phyloP scores from a whole-genome alignment of 495 filamentous ascomycete species.

The Trichoderma asperelloides region DNA sequence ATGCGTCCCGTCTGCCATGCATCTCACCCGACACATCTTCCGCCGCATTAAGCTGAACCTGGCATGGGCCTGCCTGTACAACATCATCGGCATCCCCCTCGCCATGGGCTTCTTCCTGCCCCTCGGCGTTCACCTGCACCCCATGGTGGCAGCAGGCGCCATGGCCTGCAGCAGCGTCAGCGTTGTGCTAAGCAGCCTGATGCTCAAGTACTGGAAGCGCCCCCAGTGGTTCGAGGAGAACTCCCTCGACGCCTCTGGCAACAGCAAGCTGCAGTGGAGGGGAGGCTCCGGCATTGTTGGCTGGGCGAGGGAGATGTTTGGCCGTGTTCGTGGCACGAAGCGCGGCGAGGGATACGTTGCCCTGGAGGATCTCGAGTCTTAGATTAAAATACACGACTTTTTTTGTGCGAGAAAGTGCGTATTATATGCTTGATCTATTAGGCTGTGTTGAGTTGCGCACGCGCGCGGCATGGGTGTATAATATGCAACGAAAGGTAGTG shows the following conservation, averaged over 20 bases:
- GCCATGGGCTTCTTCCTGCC: constrained; percentile 95
- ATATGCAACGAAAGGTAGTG: too few relatives aligned
- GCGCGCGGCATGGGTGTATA: too few relatives aligned
- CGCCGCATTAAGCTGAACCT: constrained; percentile 89
- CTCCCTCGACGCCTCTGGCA: constrained; percentile 42
- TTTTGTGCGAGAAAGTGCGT: background rate
- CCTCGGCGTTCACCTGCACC: constrained; percentile 77
- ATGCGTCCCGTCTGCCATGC: constrained; percentile 76
- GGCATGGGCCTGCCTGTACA: constrained; percentile 86
- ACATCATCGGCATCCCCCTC: constrained; percentile 84
- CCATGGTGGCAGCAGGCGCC: constrained; percentile 88
- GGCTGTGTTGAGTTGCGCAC: too few relatives aligned
- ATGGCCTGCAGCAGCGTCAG: constrained; percentile 90
- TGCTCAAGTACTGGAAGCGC: constrained; percentile 80
- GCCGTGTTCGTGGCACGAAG: constrained; percentile 24
- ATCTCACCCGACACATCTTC: constrained; percentile 81
- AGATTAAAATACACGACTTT: background rate
- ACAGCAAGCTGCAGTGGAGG: constrained; percentile 30
- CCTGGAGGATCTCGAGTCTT: constrained; percentile 37
- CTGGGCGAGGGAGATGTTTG: constrained; percentile 28
- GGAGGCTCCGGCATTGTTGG: constrained; percentile 39
- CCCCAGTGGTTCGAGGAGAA: constrained; percentile 84
- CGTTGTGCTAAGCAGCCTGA: constrained; percentile 74
- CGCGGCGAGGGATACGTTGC: constrained; percentile 52
- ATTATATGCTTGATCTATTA: too few relatives aligned